Percentiles rank a stretch among this genome's conserved stretches.
Evolutionary conservation across 2,329 filamentous ascomycete species (phyloP).

Genomic region (Hymenotorrendiella dingleyae): DNA sequence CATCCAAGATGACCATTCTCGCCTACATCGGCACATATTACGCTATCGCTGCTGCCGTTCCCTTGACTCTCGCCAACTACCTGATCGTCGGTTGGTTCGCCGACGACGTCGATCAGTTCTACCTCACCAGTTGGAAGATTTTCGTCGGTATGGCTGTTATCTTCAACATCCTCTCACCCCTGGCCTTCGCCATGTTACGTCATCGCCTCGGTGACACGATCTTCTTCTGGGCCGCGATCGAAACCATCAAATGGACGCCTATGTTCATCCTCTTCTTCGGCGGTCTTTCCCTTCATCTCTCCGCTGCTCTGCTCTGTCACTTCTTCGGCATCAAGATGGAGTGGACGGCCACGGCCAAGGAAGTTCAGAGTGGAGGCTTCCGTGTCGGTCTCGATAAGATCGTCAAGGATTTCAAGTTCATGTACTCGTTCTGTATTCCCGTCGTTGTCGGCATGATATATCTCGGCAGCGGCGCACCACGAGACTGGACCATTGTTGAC

Average conservation of each 20-base stretch:
- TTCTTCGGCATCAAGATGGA: slow-evolving; percentile 39
- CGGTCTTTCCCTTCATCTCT: slow-evolving; percentile 38
- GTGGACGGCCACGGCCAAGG: slow-evolving; percentile 54
- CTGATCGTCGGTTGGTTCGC: slow-evolving; percentile 67
- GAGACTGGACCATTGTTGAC: slow-evolving; percentile 48
- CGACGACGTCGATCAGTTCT: slow-evolving; percentile 60
- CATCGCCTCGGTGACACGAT: slow-evolving; percentile 18
- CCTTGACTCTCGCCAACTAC: slow-evolving; percentile 65
- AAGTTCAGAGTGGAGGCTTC: slow-evolving; percentile 50
- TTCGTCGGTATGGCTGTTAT: slow-evolving; percentile 58
- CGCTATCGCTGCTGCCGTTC: slow-evolving; percentile 60
- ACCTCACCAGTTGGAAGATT: slow-evolving; percentile 60
- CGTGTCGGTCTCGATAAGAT: slow-evolving; percentile 50
- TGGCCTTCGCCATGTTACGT: slow-evolving; percentile 20
- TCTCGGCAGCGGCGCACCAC: slow-evolving; percentile 19
- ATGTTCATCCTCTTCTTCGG: slow-evolving; percentile 39
- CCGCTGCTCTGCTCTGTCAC: slow-evolving; percentile 36
- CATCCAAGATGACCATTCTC: slow-evolving; percentile 66
- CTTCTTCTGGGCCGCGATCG: slow-evolving; percentile 36
- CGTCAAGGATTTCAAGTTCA: slow-evolving; percentile 50
- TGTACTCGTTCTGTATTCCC: slow-evolving; percentile 30
- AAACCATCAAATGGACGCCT: slow-evolving; percentile 50
- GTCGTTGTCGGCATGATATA: slow-evolving; percentile 26
- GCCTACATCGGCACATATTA: slow-evolving; percentile 59
- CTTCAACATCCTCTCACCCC: slow-evolving; percentile 47